Base-by-base conservation (phyloP, 352 stramenopile species). In the Blastocystis sp. region DNA sequence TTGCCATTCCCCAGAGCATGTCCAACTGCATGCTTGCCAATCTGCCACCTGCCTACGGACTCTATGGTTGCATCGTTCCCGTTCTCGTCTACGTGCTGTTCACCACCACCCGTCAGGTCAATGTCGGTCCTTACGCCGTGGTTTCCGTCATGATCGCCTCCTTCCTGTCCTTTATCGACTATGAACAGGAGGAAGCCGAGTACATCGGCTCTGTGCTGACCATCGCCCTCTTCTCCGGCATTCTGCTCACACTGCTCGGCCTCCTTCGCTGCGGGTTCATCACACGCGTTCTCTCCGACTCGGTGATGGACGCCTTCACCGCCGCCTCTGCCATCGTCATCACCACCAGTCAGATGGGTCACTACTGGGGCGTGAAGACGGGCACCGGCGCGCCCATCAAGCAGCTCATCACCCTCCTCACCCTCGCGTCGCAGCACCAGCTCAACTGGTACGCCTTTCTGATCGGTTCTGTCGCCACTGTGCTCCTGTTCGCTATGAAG, bases 1-100 rank as follows among this genome's bases (percentile, higher is more conserved):
- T 80, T 0, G 70, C 70, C 41, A 80, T 80, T 56, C 70, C 70
- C 43, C 70, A 80, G 34, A 45, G 70, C n/a, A 80, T 80, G 70
- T 23, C 70, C 43, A 67, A 80, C 41, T 28, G 23, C 21, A 61
- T 80, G 70, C 14, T 80, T 5, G 70, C 70, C 38, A 80, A 80
- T 34, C 4, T 80, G 23, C 70, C 70, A 19, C 70, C 70, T 21
- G 59, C 53, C 3, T 80, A 80, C 41, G 70, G 70, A 56, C 59
- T 80, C 21, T 80, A 80, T 56, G 48, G 70, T 0, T 28, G 14
- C 0, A 80, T 80, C 59, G 53, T 80, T 61, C 70, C 70, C 2
- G 34, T 80, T 4, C 41, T 80, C 23, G 14, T 60, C 11, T 2
- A 69, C 14, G 52, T 17, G 28, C 4, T 77, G 7, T 77, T 77